phyloP scores from a whole-genome alignment of 345 rosid genomes.

The Firmiana major region DNA sequence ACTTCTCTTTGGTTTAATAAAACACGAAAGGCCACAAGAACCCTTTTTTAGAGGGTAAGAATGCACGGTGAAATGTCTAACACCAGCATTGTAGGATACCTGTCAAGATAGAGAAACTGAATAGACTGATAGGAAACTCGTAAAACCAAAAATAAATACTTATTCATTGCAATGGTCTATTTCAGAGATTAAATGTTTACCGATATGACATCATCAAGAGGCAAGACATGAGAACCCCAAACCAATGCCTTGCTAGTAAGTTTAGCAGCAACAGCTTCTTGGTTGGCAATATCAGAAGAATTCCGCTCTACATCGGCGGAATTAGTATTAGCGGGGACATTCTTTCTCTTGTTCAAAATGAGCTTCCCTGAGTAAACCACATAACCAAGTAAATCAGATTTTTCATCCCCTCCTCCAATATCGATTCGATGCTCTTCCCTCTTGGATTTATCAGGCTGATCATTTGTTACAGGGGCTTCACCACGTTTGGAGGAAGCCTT shows the following conservation, averaged over 20 bases:
- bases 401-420: slow-evolving; percentile 82
- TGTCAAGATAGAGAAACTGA: slow-evolving; percentile 28
- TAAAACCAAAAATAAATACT: slow-evolving; percentile 9
- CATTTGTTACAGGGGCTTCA: slow-evolving; percentile 23
- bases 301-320: slow-evolving; percentile 35
- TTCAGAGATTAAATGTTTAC: slow-evolving; percentile 33
- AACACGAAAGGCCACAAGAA: slow-evolving; percentile 71
- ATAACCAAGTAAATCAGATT: slow-evolving; percentile 78
- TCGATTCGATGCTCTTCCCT: slow-evolving; percentile 66
- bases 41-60: slow-evolving; percentile 64
- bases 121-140: background rate
- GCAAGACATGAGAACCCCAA: slow-evolving; percentile 76
- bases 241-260: slow-evolving; percentile 81
- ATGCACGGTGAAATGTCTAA: slow-evolving; percentile 88
- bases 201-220: slow-evolving; percentile 74
- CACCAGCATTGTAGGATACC: slow-evolving; percentile 81
- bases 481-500: slow-evolving; percentile 50
- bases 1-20: slow-evolving; percentile 70
- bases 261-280: slow-evolving; percentile 60
- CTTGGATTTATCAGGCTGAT: slow-evolving; percentile 44
- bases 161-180: slow-evolving; percentile 3
- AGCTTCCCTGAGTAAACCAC: slow-evolving; percentile 75
- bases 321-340: slow-evolving; percentile 28
- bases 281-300: slow-evolving; percentile 39
- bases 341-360: slow-evolving; percentile 54